These are phyloP conservation scores for Xylariaceae sp. DNA, from an alignment of 2,329 filamentous ascomycete genomes.

Conservation along the genomic window DNA sequence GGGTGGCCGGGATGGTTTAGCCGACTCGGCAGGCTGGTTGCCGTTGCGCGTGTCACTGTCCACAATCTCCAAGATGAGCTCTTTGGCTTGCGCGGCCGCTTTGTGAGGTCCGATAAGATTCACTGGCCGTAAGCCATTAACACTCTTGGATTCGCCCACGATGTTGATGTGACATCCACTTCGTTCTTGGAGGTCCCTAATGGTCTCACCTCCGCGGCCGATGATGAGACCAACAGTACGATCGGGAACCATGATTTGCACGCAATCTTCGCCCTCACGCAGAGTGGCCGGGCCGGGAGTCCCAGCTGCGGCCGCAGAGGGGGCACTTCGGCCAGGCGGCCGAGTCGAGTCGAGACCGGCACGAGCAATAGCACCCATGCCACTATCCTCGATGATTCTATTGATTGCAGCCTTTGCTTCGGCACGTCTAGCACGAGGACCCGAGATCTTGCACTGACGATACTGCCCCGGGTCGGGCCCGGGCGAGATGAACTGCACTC, in stretches of 20 bases:
- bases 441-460: conserved; percentile 81
- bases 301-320: conserved; percentile 13
- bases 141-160: conserved; percentile 85
- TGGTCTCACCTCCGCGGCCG: conserved; percentile 88
- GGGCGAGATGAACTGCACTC: conserved; percentile 82
- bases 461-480: conserved; percentile 65
- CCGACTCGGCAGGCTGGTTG: conserved; percentile 18
- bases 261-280: conserved; percentile 75
- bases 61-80: conserved; percentile 88
- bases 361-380: conserved; percentile 48
- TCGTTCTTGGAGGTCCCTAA: conserved; percentile 83
- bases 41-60: conserved; percentile 73
- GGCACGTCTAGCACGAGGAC: conserved; percentile 63
- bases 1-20: conserved; percentile 33
- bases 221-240: conserved; percentile 90
- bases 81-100: conserved; percentile 72
- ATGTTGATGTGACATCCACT: conserved; percentile 96
- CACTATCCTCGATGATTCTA: conserved; percentile 82
- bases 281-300: conserved; percentile 40
- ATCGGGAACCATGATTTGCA: conserved; percentile 93
- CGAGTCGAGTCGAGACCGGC: conserved; percentile 41
- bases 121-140: conserved; percentile 83
- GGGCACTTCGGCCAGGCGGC: conserved; percentile 30
- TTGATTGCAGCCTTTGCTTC: conserved; percentile 80
- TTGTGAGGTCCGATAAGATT: conserved; percentile 78